phyloP scores from a whole-genome alignment of 163 green algal genomes.

The Picocystis sp. region DNA sequence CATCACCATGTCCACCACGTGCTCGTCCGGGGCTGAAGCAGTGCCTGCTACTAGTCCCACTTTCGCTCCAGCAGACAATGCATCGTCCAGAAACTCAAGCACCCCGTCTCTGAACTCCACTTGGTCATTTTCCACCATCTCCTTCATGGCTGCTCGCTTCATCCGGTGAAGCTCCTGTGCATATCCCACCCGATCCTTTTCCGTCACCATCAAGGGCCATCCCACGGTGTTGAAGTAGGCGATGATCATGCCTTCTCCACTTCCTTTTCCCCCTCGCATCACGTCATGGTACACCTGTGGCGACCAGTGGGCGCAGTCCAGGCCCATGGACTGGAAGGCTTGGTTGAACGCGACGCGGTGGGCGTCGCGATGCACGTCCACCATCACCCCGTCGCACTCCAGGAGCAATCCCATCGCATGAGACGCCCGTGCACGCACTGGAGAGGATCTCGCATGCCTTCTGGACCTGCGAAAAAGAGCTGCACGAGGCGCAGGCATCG shows the following conservation, averaged over 20 bases:
- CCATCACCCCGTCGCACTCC: slow-evolving; percentile 36
- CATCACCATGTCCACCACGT: slow-evolving; percentile 8
- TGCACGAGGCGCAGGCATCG: too few relatives aligned
- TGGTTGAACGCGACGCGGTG: slow-evolving; percentile 46
- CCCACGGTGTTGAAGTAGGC: slow-evolving; percentile 24
- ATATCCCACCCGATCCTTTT: slow-evolving; percentile 21
- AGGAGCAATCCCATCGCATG: slow-evolving; percentile 19
- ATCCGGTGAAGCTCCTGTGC: slow-evolving; percentile 18
- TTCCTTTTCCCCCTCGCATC: slow-evolving; percentile 25
- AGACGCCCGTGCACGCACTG: too few relatives aligned
- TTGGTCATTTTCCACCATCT: slow-evolving; percentile 12
- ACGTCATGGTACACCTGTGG: slow-evolving; percentile 37
- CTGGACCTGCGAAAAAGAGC: too few relatives aligned
- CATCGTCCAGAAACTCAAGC: slow-evolving; percentile 26
- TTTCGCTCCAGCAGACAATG: slow-evolving; percentile 14
- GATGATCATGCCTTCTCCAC: slow-evolving; percentile 17
- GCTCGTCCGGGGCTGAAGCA: slow-evolving; percentile 12
- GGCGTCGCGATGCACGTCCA: slow-evolving; percentile 35
- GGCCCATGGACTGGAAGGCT: slow-evolving; percentile 31
- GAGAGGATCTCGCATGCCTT: too few relatives aligned
- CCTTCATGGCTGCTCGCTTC: slow-evolving; percentile 18
- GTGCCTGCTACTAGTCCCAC: slow-evolving; percentile 19
- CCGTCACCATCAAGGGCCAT: slow-evolving; percentile 29
- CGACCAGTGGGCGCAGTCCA: slow-evolving; percentile 41
- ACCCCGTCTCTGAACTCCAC: slow-evolving; percentile 22